Evolutionary conservation across 2,329 filamentous ascomycete genomes (phyloP).

Genomic region (Calonectria leucothoes): DNA sequence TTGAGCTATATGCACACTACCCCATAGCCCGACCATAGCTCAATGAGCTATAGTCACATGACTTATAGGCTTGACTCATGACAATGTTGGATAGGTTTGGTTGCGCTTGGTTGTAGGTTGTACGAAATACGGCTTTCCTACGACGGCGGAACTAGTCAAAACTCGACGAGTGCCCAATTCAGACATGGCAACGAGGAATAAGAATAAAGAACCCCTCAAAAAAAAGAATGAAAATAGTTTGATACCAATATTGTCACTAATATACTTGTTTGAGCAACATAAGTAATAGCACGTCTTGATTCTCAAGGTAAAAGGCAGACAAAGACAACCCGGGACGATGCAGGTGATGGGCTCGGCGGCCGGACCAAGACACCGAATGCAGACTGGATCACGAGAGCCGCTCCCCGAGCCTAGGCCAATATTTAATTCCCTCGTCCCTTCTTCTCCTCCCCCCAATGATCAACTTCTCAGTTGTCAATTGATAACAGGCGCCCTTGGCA

Average conservation of each 20-base stretch:
- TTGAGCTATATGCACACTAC: no score
- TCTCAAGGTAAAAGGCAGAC: background rate
- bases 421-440: background rate
- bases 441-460: background rate
- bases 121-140: background rate
- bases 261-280: background rate
- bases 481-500: slow-evolving; percentile 3
- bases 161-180: no score
- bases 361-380: background rate
- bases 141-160: background rate
- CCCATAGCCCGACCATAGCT: no score
- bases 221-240: background rate
- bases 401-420: background rate
- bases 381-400: background rate
- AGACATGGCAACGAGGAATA: background rate
- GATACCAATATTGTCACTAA: background rate
- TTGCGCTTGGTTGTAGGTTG: background rate
- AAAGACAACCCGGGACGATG: background rate
- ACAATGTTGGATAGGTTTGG: background rate
- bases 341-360: background rate
- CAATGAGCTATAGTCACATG: no score
- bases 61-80: no score
- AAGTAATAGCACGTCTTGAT: background rate
- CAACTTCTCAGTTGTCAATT: background rate
- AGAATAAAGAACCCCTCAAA: background rate